Evolutionary conservation across 257 asterid species (phyloP).

Genomic region (Plantago ovata): DNA sequence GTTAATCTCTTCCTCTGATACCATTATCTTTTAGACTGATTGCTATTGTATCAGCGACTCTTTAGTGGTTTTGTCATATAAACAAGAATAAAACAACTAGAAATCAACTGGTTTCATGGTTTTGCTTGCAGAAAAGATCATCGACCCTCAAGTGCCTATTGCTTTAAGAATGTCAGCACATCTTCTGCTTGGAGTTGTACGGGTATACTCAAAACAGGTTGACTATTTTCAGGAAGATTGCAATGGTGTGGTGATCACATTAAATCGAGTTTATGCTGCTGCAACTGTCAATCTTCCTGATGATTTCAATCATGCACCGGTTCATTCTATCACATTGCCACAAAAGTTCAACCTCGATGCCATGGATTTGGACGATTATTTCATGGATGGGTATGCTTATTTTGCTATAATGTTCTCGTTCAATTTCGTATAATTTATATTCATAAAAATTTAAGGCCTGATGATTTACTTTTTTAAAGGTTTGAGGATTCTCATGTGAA

Average conservation of each 20-base stretch:
- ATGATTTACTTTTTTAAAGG: constrained; percentile 40
- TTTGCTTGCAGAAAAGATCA: constrained; percentile 54
- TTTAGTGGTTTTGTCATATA: no score
- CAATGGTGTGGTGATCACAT: constrained; percentile 33
- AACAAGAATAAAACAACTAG: no score
- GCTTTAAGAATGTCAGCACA: constrained; percentile 92
- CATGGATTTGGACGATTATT: constrained; percentile 44
- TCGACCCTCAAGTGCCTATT: constrained; percentile 78
- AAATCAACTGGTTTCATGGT: background rate
- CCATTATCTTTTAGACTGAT: no score
- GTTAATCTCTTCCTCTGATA: no score
- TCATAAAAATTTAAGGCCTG: background rate
- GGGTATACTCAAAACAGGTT: constrained; percentile 84
- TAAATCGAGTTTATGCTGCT: constrained; percentile 42
- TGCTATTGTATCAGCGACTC: no score
- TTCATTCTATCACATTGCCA: constrained; percentile 63
- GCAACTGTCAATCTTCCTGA: constrained; percentile 57
- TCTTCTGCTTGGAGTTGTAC: constrained; percentile 90
- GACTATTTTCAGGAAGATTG: constrained; percentile 76
- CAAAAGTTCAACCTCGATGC: constrained; percentile 64
- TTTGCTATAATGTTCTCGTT: background rate
- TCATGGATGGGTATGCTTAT: constrained; percentile 38
- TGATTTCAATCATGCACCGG: constrained; percentile 63
- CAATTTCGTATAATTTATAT: background rate
- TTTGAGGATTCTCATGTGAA: constrained; percentile 55